These are phyloP conservation scores for Geranium rotundifolium DNA, from an alignment of 345 rosid species.

Conservation along the genomic window DNA sequence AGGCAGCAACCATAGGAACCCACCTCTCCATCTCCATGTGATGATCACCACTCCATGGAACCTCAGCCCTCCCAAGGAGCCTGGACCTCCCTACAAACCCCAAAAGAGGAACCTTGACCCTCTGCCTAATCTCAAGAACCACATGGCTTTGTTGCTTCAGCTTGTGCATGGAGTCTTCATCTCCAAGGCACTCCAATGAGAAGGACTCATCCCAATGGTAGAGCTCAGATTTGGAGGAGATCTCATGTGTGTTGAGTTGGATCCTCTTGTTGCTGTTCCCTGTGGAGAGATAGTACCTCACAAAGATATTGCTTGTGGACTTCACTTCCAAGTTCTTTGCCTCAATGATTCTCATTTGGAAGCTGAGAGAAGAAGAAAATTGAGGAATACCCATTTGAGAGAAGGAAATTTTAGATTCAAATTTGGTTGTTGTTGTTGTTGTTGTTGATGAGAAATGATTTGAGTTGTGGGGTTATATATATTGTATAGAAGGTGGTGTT, in stretches of 20 bases:
- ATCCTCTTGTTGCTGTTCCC: conserved; percentile 34
- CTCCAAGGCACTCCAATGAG: conserved; percentile 49
- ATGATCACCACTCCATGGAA: conserved; percentile 37
- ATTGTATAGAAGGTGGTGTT: no score
- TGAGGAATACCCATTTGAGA: not conserved
- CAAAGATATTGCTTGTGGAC: conserved; percentile 33
- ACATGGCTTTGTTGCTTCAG: conserved; percentile 34
- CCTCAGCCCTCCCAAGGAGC: conserved; percentile 49
- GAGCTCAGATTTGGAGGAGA: conserved; percentile 25
- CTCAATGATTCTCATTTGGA: conserved; percentile 44
- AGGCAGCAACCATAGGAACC: conserved; percentile 20
- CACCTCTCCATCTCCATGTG: conserved; percentile 40
- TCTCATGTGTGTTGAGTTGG: conserved; percentile 37
- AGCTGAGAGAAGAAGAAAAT: conserved; percentile 15
- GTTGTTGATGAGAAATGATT: conserved; percentile 1
- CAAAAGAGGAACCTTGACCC: conserved; percentile 20
- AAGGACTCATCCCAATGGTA: conserved; percentile 46
- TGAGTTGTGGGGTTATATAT: not conserved
- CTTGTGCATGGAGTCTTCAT: conserved; percentile 29
- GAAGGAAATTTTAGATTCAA: not conserved
- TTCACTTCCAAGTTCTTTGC: conserved; percentile 53
- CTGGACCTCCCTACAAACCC: conserved; percentile 34
- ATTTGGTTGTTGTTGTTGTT: not conserved
- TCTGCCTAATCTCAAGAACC: conserved; percentile 52
- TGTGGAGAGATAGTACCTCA: conserved; percentile 55